Conservation (phyloP, 73 alveolate species). For the Paramecium bursaria region DNA sequence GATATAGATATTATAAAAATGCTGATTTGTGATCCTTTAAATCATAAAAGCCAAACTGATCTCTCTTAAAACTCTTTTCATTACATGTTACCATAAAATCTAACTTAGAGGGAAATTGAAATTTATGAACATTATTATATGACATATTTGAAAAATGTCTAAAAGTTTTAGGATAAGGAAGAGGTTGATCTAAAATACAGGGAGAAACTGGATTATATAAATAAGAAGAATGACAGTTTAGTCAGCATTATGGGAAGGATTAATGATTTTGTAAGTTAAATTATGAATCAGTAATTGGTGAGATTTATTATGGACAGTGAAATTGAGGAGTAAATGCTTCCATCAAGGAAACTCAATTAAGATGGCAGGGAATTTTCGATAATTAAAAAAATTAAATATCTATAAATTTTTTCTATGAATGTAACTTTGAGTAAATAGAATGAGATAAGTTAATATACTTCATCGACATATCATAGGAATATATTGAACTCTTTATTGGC, state of each 20-base stretch:
- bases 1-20: background rate
- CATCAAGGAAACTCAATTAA: too few species aligned
- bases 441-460: too few species aligned
- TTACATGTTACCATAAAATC: background rate
- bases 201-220: too few species aligned
- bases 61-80: background rate
- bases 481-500: background rate
- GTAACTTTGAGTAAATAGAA: too few species aligned
- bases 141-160: background rate
- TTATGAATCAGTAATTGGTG: background rate
- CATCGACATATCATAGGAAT: slow-evolving; percentile 19
- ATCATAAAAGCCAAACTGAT: background rate
- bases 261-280: background rate
- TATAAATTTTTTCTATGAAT: too few species aligned
- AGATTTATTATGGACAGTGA: background rate
- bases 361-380: too few species aligned
- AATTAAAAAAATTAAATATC: too few species aligned
- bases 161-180: background rate
- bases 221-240: background rate
- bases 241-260: background rate
- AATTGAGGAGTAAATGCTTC: too few species aligned
- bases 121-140: background rate
- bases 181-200: background rate
- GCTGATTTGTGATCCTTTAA: background rate
- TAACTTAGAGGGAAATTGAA: background rate